Evolutionary conservation across 1,139 yeast species (phyloP).

Genomic region (Sugiyamaella castrensis): DNA sequence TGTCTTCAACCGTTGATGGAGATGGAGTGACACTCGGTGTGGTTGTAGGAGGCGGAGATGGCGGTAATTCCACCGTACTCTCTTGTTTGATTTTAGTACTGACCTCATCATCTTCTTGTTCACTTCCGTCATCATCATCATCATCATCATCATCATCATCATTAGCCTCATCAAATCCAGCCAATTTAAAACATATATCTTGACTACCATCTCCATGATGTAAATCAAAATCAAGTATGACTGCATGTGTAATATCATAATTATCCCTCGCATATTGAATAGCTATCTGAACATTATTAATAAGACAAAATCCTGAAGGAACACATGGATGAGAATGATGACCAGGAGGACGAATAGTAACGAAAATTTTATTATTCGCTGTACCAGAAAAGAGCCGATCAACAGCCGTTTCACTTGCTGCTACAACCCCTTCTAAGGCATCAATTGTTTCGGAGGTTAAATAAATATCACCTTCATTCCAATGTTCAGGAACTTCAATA

Average conservation of each 20-base stretch:
- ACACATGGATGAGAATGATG: conserved; percentile 84
- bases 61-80: not conserved
- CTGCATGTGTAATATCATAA: conserved; percentile 74
- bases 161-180: conserved; percentile 49
- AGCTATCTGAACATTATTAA: conserved; percentile 80
- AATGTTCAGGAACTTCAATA: conserved; percentile 73
- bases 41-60: not conserved
- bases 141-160: conserved; percentile 15
- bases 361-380: conserved; percentile 51
- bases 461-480: conserved; percentile 86
- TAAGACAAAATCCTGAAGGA: conserved; percentile 84
- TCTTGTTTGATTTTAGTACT: no score
- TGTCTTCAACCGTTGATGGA: not conserved
- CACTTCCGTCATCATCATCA: conserved; percentile 13
- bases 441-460: conserved; percentile 62
- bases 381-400: conserved; percentile 47
- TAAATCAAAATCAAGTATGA: conserved; percentile 75
- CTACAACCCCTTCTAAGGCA: conserved; percentile 77
- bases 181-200: conserved; percentile 81
- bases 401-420: conserved; percentile 71
- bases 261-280: conserved; percentile 70
- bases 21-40: not conserved
- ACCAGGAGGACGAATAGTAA: conserved; percentile 79
- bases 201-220: conserved; percentile 95
- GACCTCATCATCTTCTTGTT: no score